Base-by-base conservation (phyloP, 495 filamentous ascomycete genomes). In the Daldinia concentrica region DNA sequence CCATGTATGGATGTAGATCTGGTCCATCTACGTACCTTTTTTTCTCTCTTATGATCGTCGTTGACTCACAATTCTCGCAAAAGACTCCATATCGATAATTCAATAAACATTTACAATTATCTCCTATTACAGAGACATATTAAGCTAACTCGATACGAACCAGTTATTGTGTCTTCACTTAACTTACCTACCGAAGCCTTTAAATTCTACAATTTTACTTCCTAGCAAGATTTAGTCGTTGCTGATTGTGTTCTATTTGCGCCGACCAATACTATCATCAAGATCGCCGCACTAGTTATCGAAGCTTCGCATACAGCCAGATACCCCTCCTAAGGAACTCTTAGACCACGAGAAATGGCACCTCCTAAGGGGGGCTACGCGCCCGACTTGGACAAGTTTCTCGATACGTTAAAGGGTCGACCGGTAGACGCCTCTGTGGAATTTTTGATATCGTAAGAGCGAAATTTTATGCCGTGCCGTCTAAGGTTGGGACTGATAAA, bases 391-490 rank as follows among this genome's bases (percentile, higher is more conserved):
- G 84, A 89, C 60, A 90, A 89, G 41, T 94, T 92, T 73, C 85
- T 96, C 59, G 92, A 90, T 74, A 90, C 91, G 0, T 82, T 97
- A 62, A 94, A 82, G 69, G 84, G 83, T 52, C 89, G 86, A 62
- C 84, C 89, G 15, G 85, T 93, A 26, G 93, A 97, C 64, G 85
- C 90, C 26, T 95, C 91, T 1, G 90, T 95, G 62, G 92, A 96
- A 73, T 86, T 89, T 62, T 82, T 97, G 62, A 88, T 94, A 64
- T 91, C 90, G 92, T 97, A 80, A 71, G 90, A 79, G 36, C 66
- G 57, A 34, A n/a, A 14, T 54, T 26, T 61, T 51, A 58, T 62
- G 22, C 50, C 11, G 24, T 62, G 17, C 24, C 55, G 68, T 54
- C 58, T 58, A 63, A 51, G n/a, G 36, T 62, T 26, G 30, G 52